phyloP scores from a whole-genome alignment of 345 rosid species.

The Linum lewisii region DNA sequence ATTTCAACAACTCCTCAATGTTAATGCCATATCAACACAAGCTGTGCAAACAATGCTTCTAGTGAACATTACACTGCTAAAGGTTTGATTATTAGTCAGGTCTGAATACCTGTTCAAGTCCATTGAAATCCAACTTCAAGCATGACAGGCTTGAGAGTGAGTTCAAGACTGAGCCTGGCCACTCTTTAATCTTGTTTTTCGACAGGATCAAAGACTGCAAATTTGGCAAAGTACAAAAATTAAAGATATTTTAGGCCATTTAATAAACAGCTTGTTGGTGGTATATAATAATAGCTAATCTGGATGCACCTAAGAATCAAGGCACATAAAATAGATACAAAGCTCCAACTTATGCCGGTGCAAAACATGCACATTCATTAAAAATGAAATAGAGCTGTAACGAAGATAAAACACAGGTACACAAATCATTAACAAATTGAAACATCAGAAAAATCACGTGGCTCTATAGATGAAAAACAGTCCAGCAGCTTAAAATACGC shows the following conservation, averaged over 20 bases:
- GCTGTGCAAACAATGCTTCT: neutral
- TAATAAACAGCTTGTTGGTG: neutral
- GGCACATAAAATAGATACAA: neutral
- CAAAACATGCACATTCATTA: neutral
- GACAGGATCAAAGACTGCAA: conserved; percentile 70
- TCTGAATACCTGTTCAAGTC: conserved; percentile 51
- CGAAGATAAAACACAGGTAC: neutral
- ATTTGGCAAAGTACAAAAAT: conserved; percentile 14
- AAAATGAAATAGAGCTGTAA: neutral
- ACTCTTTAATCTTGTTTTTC: conserved; percentile 64
- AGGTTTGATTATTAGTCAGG: neutral
- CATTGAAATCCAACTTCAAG: conserved; percentile 79
- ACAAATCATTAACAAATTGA: neutral
- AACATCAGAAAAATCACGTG: neutral
- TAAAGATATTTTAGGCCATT: conserved; percentile 1
- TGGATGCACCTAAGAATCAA: neutral
- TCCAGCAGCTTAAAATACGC: neutral
- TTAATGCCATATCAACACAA: neutral
- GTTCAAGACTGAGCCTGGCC: conserved; percentile 65
- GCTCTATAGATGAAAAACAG: neutral
- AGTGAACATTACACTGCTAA: no score
- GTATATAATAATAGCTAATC: neutral
- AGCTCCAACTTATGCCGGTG: neutral
- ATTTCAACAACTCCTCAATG: neutral
- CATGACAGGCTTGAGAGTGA: conserved; percentile 56